phyloP scores from a whole-genome alignment of 495 filamentous ascomycete genomes.

The Lineolata rhizophorae region DNA sequence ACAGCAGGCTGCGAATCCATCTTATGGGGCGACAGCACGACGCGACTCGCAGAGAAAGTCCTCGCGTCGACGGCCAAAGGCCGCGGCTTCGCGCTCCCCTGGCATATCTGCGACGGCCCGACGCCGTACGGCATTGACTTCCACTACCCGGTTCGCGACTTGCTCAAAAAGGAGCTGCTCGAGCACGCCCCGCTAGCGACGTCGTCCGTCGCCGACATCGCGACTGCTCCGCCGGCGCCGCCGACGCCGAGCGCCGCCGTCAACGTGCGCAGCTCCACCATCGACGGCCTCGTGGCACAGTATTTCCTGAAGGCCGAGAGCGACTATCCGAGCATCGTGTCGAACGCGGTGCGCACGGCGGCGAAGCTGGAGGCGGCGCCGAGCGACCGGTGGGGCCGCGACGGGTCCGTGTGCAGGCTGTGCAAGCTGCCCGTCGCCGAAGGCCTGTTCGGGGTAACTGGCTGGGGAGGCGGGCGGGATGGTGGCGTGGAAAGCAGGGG shows the following conservation, averaged over 20 bases:
- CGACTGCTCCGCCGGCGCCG: conserved; percentile 17
- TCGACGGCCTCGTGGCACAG: conserved; percentile 72
- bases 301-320: conserved; percentile 77
- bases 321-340: conserved; percentile 76
- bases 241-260: conserved; percentile 2
- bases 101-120: conserved; percentile 53
- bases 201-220: conserved; percentile 27
- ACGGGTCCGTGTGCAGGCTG: not conserved
- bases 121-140: conserved; percentile 35
- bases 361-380: conserved; percentile 28
- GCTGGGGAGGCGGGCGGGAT: not conserved
- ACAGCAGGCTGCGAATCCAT: conserved; percentile 38
- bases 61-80: conserved; percentile 81
- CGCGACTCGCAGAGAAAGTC: conserved; percentile 64
- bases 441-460: not conserved
- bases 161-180: conserved; percentile 57
- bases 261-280: conserved; percentile 39
- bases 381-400: too few species aligned
- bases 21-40: conserved; percentile 71
- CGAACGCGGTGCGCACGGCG: conserved; percentile 78
- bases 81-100: conserved; percentile 59
- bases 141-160: conserved; percentile 58
- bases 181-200: conserved; percentile 31
- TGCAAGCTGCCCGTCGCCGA: not conserved
- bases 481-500: not conserved